Conservation (phyloP, 805 yeast genomes). For the Alloascoidea hylecoeti region DNA sequence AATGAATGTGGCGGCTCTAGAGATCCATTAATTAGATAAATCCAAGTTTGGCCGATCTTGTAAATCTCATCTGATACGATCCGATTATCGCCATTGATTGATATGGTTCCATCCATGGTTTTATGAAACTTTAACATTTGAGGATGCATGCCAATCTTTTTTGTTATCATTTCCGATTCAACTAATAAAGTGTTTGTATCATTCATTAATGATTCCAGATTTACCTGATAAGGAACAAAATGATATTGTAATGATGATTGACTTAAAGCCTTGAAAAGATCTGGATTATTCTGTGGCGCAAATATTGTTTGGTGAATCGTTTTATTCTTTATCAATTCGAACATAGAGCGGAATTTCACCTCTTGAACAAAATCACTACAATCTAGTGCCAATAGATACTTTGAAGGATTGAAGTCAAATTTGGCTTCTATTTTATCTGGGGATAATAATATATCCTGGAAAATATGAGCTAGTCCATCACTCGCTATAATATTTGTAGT, state of each 20-base stretch:
- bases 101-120: constrained; percentile 15
- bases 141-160: constrained; percentile 48
- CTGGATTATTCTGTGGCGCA: constrained; percentile 26
- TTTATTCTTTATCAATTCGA: constrained; percentile 39
- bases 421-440: constrained; percentile 11
- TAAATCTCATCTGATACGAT: constrained; percentile 29
- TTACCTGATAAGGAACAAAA: constrained; percentile 34
- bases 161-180: constrained; percentile 18
- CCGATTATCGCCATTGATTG: constrained; percentile 43
- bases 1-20: constrained; percentile 50
- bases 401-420: constrained; percentile 35
- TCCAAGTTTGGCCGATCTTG: constrained; percentile 46
- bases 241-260: constrained; percentile 42
- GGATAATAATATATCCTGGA: constrained; percentile 15
- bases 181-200: constrained; percentile 25
- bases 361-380: constrained; percentile 59
- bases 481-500: constrained; percentile 26
- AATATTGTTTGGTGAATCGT: constrained; percentile 46
- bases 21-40: constrained; percentile 50
- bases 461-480: constrained; percentile 37
- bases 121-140: constrained; percentile 37
- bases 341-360: constrained; percentile 42
- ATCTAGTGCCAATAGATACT: constrained; percentile 42
- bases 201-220: constrained; percentile 16
- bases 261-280: constrained; percentile 14